Conservation (phyloP, 768 basidiomycete genomes). For the Lyophyllum atratum region DNA sequence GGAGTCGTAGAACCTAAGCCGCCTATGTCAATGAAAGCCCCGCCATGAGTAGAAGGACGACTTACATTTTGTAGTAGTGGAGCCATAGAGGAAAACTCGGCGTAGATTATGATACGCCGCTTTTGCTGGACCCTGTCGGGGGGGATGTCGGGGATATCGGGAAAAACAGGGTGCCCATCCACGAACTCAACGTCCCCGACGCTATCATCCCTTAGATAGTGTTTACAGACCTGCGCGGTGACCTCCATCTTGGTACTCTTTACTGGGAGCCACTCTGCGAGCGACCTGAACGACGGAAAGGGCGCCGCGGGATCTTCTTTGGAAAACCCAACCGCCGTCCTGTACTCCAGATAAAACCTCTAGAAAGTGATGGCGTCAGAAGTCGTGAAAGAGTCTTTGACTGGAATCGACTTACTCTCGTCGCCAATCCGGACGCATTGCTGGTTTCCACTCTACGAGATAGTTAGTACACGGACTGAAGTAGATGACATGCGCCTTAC, state of each 20-base stretch:
- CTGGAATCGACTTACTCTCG: neutral
- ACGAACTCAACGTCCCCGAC: slow-evolving; percentile 1
- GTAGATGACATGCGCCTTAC: slow-evolving; percentile 2
- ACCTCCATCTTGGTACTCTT: slow-evolving; percentile 15
- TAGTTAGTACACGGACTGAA: neutral
- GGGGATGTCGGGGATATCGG: neutral
- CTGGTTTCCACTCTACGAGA: neutral
- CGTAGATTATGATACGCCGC: slow-evolving; percentile 6
- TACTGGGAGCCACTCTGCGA: slow-evolving; percentile 5
- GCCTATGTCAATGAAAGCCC: too few species aligned
- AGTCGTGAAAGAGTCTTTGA: neutral
- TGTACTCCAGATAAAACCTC: slow-evolving; percentile 15
- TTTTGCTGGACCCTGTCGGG: neutral
- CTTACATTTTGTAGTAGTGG: slow-evolving; percentile 19
- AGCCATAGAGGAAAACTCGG: slow-evolving; percentile 18
- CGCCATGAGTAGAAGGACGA: neutral
- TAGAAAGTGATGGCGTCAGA: neutral
- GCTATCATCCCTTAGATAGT: neutral
- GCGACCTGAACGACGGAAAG: slow-evolving; percentile 1
- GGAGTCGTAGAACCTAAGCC: too few species aligned
- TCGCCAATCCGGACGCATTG: neutral
- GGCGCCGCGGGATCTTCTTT: slow-evolving; percentile 1
- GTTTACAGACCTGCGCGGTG: neutral
- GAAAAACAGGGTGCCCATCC: slow-evolving; percentile 4
- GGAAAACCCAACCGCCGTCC: slow-evolving; percentile 4